Evolutionary conservation across 2,329 filamentous ascomycete genomes (phyloP).

Genomic region (Bipolaris bicolor): DNA sequence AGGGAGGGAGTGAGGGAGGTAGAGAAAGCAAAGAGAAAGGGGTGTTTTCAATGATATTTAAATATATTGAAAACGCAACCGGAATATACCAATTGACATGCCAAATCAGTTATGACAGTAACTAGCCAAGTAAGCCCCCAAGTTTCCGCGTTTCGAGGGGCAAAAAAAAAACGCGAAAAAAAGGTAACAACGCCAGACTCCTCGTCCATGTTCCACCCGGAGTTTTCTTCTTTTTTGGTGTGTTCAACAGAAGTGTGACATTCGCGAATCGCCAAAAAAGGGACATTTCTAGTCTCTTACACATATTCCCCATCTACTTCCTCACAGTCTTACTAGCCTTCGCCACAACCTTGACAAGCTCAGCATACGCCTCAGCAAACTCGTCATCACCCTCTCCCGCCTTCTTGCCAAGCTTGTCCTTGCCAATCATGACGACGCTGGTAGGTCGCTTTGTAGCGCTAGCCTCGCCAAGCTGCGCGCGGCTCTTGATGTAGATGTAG

Average conservation of each 20-base stretch:
- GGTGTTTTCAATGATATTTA: no score
- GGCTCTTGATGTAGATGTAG: constrained; percentile 91
- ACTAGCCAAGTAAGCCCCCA: no score
- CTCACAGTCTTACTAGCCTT: constrained; percentile 65
- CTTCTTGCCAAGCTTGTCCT: constrained; percentile 57
- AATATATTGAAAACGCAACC: no score
- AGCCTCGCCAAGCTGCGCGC: constrained; percentile 91
- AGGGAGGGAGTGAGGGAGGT: no score
- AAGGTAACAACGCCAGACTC: constrained; percentile 12
- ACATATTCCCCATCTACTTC: no score
- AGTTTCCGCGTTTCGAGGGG: background rate
- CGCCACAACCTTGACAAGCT: constrained; percentile 63
- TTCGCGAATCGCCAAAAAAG: background rate
- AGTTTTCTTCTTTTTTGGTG: background rate
- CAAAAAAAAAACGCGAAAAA: background rate
- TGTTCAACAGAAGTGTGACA: background rate
- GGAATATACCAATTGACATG: no score
- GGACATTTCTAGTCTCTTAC: no score
- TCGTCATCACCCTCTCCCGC: constrained; percentile 55
- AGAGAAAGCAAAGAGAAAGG: no score
- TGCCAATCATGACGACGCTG: constrained; percentile 85
- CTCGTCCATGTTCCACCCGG: background rate
- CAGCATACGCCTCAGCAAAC: constrained; percentile 61
- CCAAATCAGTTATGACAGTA: no score
- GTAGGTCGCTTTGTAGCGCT: constrained; percentile 96